Conservation (phyloP, 345 rosid species). For the Balakata baccata region DNA sequence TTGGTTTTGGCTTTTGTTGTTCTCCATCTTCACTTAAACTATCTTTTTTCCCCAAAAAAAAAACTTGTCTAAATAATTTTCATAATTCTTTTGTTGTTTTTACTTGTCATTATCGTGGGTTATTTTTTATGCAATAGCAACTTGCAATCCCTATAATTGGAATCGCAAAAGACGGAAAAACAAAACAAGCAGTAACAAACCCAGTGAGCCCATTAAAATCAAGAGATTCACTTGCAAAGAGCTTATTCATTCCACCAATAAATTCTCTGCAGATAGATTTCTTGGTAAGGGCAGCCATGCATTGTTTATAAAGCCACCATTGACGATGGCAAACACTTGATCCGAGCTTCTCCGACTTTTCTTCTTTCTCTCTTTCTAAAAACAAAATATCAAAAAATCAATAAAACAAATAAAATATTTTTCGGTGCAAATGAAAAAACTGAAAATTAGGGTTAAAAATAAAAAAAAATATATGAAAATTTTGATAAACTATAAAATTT, state of each 20-base stretch:
- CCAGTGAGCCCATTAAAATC: conserved; percentile 16
- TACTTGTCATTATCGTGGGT: conserved; percentile 35
- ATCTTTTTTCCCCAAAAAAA: too few species aligned
- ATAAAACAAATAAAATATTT: too few species aligned
- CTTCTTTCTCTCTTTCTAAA: too few species aligned
- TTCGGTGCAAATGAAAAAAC: too few species aligned
- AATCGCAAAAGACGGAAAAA: conserved; percentile 25
- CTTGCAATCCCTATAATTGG: conserved; percentile 64
- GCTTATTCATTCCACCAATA: conserved; percentile 50
- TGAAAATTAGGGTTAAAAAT: too few species aligned
- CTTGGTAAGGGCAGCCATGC: conserved; percentile 85
- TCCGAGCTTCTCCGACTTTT: too few species aligned
- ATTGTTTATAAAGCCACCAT: conserved; percentile 69
- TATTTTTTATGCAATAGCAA: conserved; percentile 57
- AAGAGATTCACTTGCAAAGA: conserved; percentile 52
- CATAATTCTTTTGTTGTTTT: background rate
- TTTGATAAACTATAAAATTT: too few species aligned
- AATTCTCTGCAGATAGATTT: conserved; percentile 59
- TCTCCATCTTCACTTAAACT: background rate
- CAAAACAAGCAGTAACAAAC: conserved; percentile 24
- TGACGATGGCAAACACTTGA: conserved; percentile 63
- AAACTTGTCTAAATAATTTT: background rate
- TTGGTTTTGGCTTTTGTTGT: conserved; percentile 22
- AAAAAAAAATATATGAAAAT: too few species aligned
- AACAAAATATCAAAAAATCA: too few species aligned